Conservation (phyloP, 1,284 basidiomycete genomes). For the Trametes pubescens region DNA sequence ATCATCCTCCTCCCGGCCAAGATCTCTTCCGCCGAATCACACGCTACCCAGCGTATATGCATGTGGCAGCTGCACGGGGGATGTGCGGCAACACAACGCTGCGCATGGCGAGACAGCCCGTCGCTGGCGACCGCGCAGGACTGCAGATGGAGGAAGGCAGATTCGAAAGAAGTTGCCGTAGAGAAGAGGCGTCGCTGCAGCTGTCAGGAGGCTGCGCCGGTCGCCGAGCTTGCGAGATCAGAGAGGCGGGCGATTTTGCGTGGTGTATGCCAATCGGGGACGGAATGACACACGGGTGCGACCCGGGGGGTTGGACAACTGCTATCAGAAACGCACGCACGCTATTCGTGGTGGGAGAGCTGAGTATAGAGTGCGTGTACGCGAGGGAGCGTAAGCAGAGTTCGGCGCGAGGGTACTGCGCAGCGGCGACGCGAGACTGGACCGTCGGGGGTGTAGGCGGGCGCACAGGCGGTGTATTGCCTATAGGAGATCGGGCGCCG, state of each 20-base stretch:
- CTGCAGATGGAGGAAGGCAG: neutral
- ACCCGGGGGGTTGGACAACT: neutral
- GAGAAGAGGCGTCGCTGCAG: neutral
- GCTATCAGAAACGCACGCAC: constrained; percentile 11
- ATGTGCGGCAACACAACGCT: neutral
- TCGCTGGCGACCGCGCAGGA: constrained; percentile 12
- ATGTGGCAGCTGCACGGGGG: neutral
- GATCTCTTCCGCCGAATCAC: neutral
- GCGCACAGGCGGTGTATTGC: constrained; percentile 5
- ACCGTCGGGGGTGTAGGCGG: neutral
- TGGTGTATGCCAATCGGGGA: constrained; percentile 15
- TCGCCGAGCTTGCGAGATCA: constrained; percentile 21
- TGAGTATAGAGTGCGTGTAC: neutral
- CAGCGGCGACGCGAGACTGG: neutral
- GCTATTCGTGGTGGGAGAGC: neutral
- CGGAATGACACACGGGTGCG: constrained; percentile 4
- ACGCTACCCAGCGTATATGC: neutral
- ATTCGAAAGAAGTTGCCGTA: constrained; percentile 12
- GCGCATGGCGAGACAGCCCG: neutral
- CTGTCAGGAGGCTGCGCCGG: constrained; percentile 9
- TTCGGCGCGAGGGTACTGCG: neutral
- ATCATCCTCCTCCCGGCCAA: neutral
- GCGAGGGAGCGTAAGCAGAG: neutral
- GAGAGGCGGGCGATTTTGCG: constrained; percentile 8
- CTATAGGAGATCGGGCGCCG: constrained; percentile 7